These are phyloP conservation scores for Trichoderma polysporum DNA, from an alignment of 2,329 filamentous ascomycete genomes.

Conservation along the genomic window DNA sequence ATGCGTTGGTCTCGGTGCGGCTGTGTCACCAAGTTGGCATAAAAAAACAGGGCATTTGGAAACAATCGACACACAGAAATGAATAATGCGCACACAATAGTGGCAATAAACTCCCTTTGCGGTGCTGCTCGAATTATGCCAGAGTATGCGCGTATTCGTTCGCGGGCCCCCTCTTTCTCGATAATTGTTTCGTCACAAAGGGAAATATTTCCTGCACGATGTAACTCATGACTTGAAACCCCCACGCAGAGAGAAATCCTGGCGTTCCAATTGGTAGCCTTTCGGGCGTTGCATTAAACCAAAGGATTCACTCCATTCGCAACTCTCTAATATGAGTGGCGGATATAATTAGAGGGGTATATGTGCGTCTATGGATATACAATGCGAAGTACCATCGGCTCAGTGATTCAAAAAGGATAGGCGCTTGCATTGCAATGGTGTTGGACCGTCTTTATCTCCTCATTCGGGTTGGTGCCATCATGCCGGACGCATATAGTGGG, in stretches of 20 bases:
- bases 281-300: not conserved
- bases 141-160: too few species aligned
- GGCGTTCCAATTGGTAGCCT: conserved; percentile 5
- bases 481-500: not conserved
- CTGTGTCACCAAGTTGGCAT: too few species aligned
- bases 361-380: not conserved
- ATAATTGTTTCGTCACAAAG: too few species aligned
- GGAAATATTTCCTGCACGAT: not conserved
- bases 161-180: too few species aligned
- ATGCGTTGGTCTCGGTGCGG: not conserved
- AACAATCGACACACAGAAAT: too few species aligned
- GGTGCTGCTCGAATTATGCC: too few species aligned
- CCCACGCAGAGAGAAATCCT: not conserved
- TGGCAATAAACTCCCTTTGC: too few species aligned
- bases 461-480: too few species aligned
- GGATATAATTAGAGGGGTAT: not conserved
- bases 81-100: too few species aligned
- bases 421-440: not conserved
- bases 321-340: not conserved
- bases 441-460: not conserved
- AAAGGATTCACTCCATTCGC: not conserved
- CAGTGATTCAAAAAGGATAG: not conserved
- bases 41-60: too few species aligned
- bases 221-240: not conserved
- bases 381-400: not conserved